Percentiles rank a stretch among this genome's conserved stretches.
These are phyloP conservation scores for Xylariaceae sp. DNA, from an alignment of 2,329 filamentous ascomycete genomes.

Conservation along the genomic window DNA sequence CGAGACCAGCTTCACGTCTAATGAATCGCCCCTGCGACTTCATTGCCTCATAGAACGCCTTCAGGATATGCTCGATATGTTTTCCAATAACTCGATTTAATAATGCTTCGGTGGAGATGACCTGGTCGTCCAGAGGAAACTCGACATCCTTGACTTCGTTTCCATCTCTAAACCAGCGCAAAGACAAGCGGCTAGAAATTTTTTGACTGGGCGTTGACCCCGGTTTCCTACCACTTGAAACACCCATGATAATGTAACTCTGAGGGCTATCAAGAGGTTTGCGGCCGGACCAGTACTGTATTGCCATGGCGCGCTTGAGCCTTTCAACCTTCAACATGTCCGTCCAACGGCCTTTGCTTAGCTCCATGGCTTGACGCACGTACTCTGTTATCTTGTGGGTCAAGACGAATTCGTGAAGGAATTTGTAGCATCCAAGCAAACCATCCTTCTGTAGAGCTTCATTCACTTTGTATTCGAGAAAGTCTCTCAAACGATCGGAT, in stretches of 20 bases:
- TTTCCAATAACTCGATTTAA: conserved; percentile 76
- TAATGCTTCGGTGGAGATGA: conserved; percentile 76
- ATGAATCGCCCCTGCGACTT: conserved; percentile 66
- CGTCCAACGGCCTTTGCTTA: conserved; percentile 77
- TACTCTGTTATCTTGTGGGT: conserved; percentile 90
- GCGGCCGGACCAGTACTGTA: conserved; percentile 88
- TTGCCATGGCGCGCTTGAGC: conserved; percentile 79
- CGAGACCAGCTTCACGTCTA: conserved; percentile 63
- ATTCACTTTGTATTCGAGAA: conserved; percentile 77
- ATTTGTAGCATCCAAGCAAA: conserved; percentile 80
- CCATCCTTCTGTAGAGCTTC: conserved; percentile 72
- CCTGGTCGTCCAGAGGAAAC: conserved; percentile 70
- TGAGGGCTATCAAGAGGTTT: conserved; percentile 66
- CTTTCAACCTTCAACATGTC: conserved; percentile 79
- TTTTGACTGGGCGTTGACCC: conserved; percentile 49
- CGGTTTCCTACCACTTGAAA: conserved; percentile 68
- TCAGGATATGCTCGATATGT: conserved; percentile 76
- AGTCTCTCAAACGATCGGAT: conserved; percentile 66
- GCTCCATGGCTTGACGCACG: conserved; percentile 74
- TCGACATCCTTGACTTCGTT: conserved; percentile 73
- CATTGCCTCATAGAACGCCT: conserved; percentile 68
- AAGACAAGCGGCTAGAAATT: conserved; percentile 60
- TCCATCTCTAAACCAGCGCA: conserved; percentile 86
- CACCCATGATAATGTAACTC: conserved; percentile 90
- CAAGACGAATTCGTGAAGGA: conserved; percentile 85